Evolutionary conservation across 2,329 filamentous ascomycete genomes (phyloP), one percentile per base, ranked within the genome.

Genomic region (Herpomyces periplanetae): DNA sequence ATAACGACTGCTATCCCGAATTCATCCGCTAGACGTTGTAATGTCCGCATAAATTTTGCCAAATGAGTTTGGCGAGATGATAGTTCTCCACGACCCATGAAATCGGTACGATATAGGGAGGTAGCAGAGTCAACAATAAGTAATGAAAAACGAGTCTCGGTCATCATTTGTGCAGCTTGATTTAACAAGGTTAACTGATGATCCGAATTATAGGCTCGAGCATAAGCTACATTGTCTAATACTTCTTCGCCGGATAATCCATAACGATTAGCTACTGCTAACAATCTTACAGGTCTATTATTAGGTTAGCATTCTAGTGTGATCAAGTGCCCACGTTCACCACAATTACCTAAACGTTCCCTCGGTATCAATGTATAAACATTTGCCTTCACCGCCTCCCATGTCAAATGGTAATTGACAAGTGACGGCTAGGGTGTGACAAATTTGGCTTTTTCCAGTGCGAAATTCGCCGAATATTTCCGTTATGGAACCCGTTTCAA

Each of bases 1-100:
- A 96, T 96, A 30, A 96, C 69, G 4, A 96, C 80, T 0, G 80
- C 80, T 29, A 96, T 88, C 23, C 80, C 80, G 34, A 96, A 96
- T 38, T 60, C 55, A 28, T 60, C 56, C 7, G 54, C 55, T 7
- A 47, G 32, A 5, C 66, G 49, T 39, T 80, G 68, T 10, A 84
- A 45, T 2, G 56, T 69, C 20, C 68, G 55, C 62, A 84, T 63
- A 34, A 84, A 84, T 35, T 73, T 80, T 25, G 68, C 68, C 17
- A 84, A 41, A 37, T 84, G 68, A 2, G 61, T 69, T 35, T 96
- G 80, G 26, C 80, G 52, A 19, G 65, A 73, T n/a, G 71, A 87
- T 13, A 96, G 51, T 39, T 96, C 80, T 23, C 80, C 84, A 38
- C 80, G 63, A n/a, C 80, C 80, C 26, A 71, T 56, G 39, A 91